phyloP scores from a whole-genome alignment of 2,329 filamentous ascomycete genomes.

The Fusarium aywerte region DNA sequence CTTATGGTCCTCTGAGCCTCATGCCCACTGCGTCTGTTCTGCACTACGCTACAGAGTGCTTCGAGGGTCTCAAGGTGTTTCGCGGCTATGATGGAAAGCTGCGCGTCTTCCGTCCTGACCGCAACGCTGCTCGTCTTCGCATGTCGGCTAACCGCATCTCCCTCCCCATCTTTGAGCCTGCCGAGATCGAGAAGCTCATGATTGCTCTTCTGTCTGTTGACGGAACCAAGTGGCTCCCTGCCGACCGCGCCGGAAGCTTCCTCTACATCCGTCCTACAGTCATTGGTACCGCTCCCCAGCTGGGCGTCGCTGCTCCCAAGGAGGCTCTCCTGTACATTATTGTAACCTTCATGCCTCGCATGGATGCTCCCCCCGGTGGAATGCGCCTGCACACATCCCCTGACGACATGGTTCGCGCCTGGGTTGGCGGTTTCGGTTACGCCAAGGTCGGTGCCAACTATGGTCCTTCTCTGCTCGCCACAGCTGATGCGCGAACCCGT shows the following conservation, averaged over 20 bases:
- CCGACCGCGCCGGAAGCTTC: slow-evolving; percentile 73
- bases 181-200: slow-evolving; percentile 79
- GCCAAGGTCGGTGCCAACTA: slow-evolving; percentile 96
- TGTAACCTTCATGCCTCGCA: slow-evolving; percentile 68
- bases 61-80: slow-evolving; percentile 86
- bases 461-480: slow-evolving; percentile 82
- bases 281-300: slow-evolving; percentile 82
- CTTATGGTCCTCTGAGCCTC: slow-evolving; percentile 80
- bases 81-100: slow-evolving; percentile 80
- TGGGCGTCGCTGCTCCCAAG: slow-evolving; percentile 82
- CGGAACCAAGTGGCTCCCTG: slow-evolving; percentile 82
- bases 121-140: slow-evolving; percentile 74
- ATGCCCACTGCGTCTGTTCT: slow-evolving; percentile 84
- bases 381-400: slow-evolving; percentile 82
- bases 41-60: slow-evolving; percentile 92
- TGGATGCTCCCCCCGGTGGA: slow-evolving; percentile 64
- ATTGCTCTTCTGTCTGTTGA: slow-evolving; percentile 77
- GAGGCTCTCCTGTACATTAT: slow-evolving; percentile 93
- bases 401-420: slow-evolving; percentile 87
- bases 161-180: slow-evolving; percentile 77
- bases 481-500: slow-evolving; percentile 74
- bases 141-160: slow-evolving; percentile 73
- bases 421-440: slow-evolving; percentile 92
- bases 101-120: slow-evolving; percentile 80
- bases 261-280: slow-evolving; percentile 89